Conservation (phyloP, 225 moss, liverwort and hornwort species). For the Sphagnum contortum region DNA sequence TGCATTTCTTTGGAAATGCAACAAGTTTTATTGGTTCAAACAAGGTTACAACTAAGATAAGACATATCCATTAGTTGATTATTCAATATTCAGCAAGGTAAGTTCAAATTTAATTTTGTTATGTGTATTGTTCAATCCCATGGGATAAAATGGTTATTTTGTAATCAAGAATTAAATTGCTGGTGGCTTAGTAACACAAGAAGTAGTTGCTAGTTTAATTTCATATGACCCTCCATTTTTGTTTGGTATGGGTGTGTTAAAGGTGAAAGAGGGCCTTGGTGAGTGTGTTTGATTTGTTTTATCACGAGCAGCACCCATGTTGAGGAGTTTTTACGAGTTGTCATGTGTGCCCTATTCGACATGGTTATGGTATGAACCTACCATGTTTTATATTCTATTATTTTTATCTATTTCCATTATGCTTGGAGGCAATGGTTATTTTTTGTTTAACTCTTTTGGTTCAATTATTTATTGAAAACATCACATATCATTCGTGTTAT, state of each 20-base stretch:
- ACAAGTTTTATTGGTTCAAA: constrained; percentile 44
- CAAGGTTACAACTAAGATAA: constrained; percentile 43
- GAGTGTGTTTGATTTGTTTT: constrained; percentile 54
- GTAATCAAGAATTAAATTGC: no score
- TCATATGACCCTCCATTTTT: no score
- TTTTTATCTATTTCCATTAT: no score
- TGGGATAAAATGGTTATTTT: neutral
- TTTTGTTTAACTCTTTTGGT: no score
- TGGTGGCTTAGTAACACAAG: no score
- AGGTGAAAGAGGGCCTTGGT: constrained; percentile 66
- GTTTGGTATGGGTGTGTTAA: neutral
- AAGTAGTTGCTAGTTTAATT: no score
- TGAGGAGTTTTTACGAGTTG: constrained; percentile 59
- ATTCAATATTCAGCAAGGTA: constrained; percentile 62
- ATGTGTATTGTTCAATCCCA: no score
- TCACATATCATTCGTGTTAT: no score
- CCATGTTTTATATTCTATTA: neutral
- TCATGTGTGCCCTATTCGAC: constrained; percentile 61
- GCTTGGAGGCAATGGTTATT: no score
- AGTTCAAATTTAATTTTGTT: neutral
- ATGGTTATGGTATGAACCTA: constrained; percentile 65
- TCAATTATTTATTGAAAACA: no score
- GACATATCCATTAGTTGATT: constrained; percentile 65
- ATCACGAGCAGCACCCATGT: constrained; percentile 61
- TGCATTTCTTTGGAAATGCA: neutral